phyloP scores from a whole-genome alignment of 1,284 basidiomycete genomes.

The Papiliotrema laurentii region DNA sequence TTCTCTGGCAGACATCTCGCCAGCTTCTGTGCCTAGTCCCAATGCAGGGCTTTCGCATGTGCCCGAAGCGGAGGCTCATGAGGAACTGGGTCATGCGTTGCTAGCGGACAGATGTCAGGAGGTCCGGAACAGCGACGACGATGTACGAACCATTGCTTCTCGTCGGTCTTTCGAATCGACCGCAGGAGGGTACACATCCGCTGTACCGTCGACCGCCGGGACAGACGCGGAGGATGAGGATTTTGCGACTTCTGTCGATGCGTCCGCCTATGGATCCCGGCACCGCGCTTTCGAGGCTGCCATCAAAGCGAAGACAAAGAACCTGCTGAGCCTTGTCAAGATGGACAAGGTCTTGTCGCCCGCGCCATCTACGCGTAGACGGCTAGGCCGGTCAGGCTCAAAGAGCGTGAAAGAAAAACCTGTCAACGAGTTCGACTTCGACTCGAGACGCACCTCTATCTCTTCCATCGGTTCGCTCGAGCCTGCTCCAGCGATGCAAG shows the following conservation, averaged over 20 bases:
- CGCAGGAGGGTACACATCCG: slow-evolving; percentile 26
- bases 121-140: slow-evolving; percentile 16
- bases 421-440: slow-evolving; percentile 7
- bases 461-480: slow-evolving; percentile 16
- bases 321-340: slow-evolving; percentile 32
- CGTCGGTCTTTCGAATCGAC: slow-evolving; percentile 35
- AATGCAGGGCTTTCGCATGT: slow-evolving; percentile 21
- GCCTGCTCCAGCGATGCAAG: background rate
- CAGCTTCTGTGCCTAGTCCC: background rate
- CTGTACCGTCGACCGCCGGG: slow-evolving; percentile 11
- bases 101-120: background rate
- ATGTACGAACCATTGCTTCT: slow-evolving; percentile 10
- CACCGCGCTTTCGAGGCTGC: slow-evolving; percentile 23
- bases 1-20: background rate
- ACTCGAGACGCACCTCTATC: slow-evolving; percentile 23
- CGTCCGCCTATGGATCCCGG: slow-evolving; percentile 14
- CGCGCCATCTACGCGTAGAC: slow-evolving; percentile 5
- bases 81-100: slow-evolving; percentile 14
- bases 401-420: slow-evolving; percentile 3
- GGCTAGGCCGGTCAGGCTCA: background rate
- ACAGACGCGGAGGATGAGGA: slow-evolving; percentile 28
- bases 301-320: slow-evolving; percentile 36
- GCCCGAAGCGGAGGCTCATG: slow-evolving; percentile 24
- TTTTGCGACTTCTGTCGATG: slow-evolving; percentile 9
- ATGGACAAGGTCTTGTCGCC: slow-evolving; percentile 29